A percentile compares a stretch with the other conserved stretches of the same genome.
Conservation (phyloP, 1,139 yeast species). For the Suhomyces terraborum region DNA sequence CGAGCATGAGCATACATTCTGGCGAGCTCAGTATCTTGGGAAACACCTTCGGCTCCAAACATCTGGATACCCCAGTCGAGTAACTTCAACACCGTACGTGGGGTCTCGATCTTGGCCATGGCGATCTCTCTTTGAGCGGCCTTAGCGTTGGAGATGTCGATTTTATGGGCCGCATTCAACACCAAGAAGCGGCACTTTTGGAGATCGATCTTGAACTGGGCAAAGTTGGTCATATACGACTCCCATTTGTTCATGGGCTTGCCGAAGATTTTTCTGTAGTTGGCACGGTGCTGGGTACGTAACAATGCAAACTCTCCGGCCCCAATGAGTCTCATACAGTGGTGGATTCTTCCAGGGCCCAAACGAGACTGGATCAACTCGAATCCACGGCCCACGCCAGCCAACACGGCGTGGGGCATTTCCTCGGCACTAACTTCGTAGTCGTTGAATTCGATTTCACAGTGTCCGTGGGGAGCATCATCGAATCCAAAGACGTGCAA, state of each 20-base stretch:
- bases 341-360: conserved; percentile 76
- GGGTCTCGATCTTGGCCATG: conserved; percentile 69
- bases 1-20: conserved; percentile 57
- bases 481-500: conserved; percentile 63
- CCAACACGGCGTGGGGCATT: conserved; percentile 43
- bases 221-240: conserved; percentile 51
- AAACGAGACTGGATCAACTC: conserved; percentile 69
- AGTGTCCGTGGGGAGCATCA: conserved; percentile 77
- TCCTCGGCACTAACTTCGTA: conserved; percentile 50
- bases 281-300: conserved; percentile 57
- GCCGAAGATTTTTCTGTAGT: conserved; percentile 58
- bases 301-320: conserved; percentile 63
- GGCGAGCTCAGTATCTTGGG: conserved; percentile 65
- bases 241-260: conserved; percentile 56
- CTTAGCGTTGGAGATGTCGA: conserved; percentile 59
- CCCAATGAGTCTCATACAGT: conserved; percentile 72
- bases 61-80: conserved; percentile 71
- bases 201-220: conserved; percentile 60
- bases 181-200: conserved; percentile 61
- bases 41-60: conserved; percentile 70
- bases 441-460: conserved; percentile 58
- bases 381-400: conserved; percentile 62
- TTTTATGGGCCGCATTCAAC: conserved; percentile 65
- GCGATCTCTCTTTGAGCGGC: conserved; percentile 61
- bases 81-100: conserved; percentile 55